These are phyloP conservation scores for Piper betle DNA, from an alignment of 164 flowering plant species.

Conservation along the genomic window DNA sequence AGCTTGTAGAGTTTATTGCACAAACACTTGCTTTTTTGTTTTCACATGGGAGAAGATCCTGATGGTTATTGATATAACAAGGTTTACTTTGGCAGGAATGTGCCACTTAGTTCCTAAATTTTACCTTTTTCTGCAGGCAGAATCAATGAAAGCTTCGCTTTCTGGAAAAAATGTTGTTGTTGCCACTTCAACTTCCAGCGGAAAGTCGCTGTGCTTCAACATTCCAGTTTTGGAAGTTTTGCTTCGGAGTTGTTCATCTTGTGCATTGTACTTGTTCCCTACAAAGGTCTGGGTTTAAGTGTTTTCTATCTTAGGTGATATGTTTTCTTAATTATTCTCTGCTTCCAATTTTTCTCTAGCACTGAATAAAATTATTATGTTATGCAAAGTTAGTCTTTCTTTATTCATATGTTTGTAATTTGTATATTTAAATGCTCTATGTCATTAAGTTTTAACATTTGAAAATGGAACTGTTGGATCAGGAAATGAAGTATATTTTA, in stretches of 20 bases:
- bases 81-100: not conserved
- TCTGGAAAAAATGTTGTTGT: conserved; percentile 72
- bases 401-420: no score
- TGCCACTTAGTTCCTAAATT: not conserved
- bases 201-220: conserved; percentile 95
- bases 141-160: conserved; percentile 64
- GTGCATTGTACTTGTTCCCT: conserved; percentile 88
- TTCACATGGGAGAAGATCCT: not conserved
- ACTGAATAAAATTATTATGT: no score
- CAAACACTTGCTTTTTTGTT: no score
- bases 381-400: no score
- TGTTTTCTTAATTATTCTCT: not conserved
- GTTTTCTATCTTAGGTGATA: not conserved
- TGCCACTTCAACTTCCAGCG: conserved; percentile 95
- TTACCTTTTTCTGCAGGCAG: conserved; percentile 34
- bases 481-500: no score
- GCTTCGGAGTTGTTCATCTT: conserved; percentile 39
- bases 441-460: no score
- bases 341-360: not conserved
- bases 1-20: no score
- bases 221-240: conserved; percentile 77
- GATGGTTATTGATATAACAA: not conserved
- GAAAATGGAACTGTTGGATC: no score
- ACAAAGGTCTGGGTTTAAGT: conserved; percentile 50
- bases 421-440: no score